Percentiles rank a stretch among this genome's conserved stretches.
Evolutionary conservation across 345 rosid genomes (phyloP).

Genomic region (Dipteronia sinensis): DNA sequence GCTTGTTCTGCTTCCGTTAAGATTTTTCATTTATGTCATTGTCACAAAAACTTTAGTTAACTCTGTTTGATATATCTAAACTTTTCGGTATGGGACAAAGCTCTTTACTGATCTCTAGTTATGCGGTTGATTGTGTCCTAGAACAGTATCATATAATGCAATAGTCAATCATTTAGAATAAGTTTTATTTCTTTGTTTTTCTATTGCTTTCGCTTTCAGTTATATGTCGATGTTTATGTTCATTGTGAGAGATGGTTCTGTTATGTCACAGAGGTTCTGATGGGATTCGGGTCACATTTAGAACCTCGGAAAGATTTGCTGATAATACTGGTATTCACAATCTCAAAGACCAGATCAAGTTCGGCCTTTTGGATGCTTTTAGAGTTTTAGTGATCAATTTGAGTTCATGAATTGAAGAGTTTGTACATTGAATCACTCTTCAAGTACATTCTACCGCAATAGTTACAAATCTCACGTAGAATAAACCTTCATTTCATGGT

Average conservation of each 20-base stretch:
- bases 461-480: background rate
- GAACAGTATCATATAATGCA: background rate
- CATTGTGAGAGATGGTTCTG: no score
- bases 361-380: no score
- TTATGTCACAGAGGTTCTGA: no score
- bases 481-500: background rate
- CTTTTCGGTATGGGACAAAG: background rate
- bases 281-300: no score
- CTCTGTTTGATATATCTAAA: background rate
- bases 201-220: background rate
- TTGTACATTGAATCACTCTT: background rate
- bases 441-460: background rate
- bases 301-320: no score
- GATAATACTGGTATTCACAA: no score
- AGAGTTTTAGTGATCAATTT: background rate
- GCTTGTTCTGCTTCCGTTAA: conserved; percentile 20
- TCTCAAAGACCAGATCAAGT: no score
- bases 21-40: background rate
- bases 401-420: background rate
- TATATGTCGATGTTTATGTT: background rate
- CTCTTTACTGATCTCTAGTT: background rate
- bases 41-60: background rate
- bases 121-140: background rate
- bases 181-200: background rate
- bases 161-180: background rate